Percentiles rank a stretch among this genome's conserved stretches.
These are phyloP conservation scores for Neltuma alba DNA, from an alignment of 306 rosid species.

Conservation along the genomic window DNA sequence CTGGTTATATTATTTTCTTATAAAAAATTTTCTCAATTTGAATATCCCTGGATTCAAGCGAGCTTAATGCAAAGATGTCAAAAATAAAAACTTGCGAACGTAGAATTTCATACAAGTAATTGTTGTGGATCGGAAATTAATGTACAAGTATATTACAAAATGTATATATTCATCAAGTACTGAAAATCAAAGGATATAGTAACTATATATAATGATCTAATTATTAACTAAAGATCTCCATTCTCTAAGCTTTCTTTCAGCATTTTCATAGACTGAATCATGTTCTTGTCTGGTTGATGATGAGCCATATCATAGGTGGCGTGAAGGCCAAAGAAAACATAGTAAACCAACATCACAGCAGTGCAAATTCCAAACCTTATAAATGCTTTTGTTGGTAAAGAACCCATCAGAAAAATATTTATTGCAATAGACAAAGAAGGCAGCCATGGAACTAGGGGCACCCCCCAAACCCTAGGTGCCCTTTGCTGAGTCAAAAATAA, in stretches of 20 bases:
- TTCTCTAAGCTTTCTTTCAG: slow-evolving; percentile 25
- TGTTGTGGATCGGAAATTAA: neutral
- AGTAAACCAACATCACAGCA: slow-evolving; percentile 59
- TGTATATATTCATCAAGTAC: neutral
- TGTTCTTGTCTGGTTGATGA: slow-evolving; percentile 38
- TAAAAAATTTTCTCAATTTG: neutral
- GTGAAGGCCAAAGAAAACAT: slow-evolving; percentile 75
- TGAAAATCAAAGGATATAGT: neutral
- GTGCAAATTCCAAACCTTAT: slow-evolving; percentile 75
- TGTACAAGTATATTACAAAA: neutral
- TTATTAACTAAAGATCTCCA: slow-evolving; percentile 30
- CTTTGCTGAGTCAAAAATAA: slow-evolving; percentile 59
- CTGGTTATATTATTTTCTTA: too few relatives aligned
- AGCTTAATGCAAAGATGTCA: neutral
- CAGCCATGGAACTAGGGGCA: slow-evolving; percentile 85
- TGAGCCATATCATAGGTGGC: slow-evolving; percentile 84
- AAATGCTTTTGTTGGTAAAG: slow-evolving; percentile 54
- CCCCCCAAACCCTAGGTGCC: slow-evolving; percentile 77
- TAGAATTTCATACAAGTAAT: neutral
- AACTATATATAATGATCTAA: neutral
- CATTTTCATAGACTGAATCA: neutral
- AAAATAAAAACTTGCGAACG: neutral
- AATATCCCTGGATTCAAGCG: neutral
- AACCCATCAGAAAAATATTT: slow-evolving; percentile 79
- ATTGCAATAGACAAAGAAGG: slow-evolving; percentile 78